Percentiles rank a stretch among this genome's conserved stretches.
These are phyloP conservation scores for Lachnellula subtilissima DNA, from an alignment of 2,329 filamentous ascomycete genomes.

Conservation along the genomic window DNA sequence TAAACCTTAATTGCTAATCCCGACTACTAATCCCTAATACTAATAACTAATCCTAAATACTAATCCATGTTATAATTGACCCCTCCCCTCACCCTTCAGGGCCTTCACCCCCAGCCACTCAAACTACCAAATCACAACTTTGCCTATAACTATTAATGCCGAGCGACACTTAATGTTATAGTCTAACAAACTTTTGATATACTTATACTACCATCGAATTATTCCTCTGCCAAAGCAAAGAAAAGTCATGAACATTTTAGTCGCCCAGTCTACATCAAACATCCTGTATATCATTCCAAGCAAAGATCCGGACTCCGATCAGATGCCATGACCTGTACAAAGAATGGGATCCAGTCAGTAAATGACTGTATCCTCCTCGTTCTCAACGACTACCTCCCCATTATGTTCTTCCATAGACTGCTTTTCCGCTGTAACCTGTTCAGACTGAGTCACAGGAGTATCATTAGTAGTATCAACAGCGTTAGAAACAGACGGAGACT, in stretches of 20 bases:
- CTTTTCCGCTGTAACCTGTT: constrained; percentile 33
- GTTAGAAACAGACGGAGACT: constrained; percentile 34
- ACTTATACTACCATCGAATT: too few relatives aligned
- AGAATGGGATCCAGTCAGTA: constrained; percentile 52
- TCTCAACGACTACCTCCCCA: constrained; percentile 75
- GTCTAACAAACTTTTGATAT: too few relatives aligned
- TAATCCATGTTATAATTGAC: too few relatives aligned
- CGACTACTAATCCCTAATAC: too few relatives aligned
- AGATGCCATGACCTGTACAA: neutral
- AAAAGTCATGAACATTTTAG: neutral
- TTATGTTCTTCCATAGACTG: constrained; percentile 60
- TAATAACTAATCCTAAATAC: too few relatives aligned
- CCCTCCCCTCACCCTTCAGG: too few relatives aligned
- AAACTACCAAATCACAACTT: too few relatives aligned
- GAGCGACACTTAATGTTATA: too few relatives aligned
- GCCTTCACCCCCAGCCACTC: too few relatives aligned
- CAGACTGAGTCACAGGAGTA: constrained; percentile 24
- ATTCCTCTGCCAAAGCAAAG: neutral
- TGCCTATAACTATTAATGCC: too few relatives aligned
- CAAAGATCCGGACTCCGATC: neutral
- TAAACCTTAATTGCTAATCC: too few relatives aligned
- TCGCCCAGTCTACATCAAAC: constrained; percentile 4
- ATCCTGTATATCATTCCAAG: constrained; percentile 6
- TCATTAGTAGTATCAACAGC: constrained; percentile 36
- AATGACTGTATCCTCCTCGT: constrained; percentile 85